Conservation (phyloP, 139 green algal genomes). For the Auxenochlorella pyrenoidosa region DNA sequence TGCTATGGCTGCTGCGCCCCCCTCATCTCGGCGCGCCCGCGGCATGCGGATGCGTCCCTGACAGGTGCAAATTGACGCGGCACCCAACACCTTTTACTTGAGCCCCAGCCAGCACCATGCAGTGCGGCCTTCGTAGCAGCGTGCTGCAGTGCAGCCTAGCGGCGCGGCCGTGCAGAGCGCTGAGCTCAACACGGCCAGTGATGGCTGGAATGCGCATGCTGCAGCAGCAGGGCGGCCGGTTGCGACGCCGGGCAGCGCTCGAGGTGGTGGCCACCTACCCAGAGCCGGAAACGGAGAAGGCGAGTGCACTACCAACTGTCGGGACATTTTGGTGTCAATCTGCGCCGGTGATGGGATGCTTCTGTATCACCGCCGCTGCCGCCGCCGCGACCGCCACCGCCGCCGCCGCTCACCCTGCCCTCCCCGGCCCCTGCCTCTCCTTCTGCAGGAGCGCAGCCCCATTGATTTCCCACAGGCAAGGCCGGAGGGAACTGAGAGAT, state of each 20-base stretch:
- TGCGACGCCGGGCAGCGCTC: conserved; percentile 3
- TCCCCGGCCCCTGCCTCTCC: neutral
- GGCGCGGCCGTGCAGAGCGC: neutral
- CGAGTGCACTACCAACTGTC: neutral
- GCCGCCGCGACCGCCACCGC: neutral
- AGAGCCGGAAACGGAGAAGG: conserved; percentile 88
- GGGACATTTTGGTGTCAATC: no score
- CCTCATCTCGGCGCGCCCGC: neutral
- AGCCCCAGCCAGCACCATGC: neutral
- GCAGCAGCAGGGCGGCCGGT: neutral
- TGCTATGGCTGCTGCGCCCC: neutral
- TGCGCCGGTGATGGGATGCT: no score
- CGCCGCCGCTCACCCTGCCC: neutral
- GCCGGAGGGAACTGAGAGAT: neutral
- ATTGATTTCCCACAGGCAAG: conserved; percentile 82
- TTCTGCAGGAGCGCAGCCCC: conserved; percentile 66
- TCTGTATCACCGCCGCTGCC: neutral
- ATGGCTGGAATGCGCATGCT: neutral
- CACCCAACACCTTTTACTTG: neutral
- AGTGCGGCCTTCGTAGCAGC: neutral
- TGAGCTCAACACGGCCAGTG: neutral
- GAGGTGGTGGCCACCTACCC: conserved; percentile 58
- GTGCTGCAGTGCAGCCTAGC: neutral
- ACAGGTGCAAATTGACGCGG: neutral
- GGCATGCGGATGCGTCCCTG: neutral